phyloP scores from a whole-genome alignment of 305 asterid species.

The Andrographis paniculata region DNA sequence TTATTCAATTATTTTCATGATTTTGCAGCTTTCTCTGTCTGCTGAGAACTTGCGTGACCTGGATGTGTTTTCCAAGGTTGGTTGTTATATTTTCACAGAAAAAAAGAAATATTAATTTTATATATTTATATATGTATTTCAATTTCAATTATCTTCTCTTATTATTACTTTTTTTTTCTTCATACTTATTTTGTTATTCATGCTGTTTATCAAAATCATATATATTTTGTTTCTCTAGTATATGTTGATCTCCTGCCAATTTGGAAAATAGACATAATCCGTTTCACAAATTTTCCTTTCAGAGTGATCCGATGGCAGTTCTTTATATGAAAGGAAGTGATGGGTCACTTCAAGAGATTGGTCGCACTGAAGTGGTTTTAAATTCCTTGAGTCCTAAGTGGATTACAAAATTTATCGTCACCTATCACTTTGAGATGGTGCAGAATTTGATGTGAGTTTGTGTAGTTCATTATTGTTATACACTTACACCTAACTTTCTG shows the following conservation, averaged over 20 bases:
- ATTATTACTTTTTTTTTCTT: constrained; percentile 4
- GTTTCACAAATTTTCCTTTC: constrained; percentile 21
- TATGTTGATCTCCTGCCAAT: not conserved
- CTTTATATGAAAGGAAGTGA: constrained; percentile 65
- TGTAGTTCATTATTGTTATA: constrained; percentile 16
- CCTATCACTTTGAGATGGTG: constrained; percentile 90
- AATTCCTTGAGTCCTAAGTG: constrained; percentile 89
- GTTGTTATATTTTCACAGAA: constrained; percentile 23
- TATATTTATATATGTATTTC: not conserved
- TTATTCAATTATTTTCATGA: constrained; percentile 11
- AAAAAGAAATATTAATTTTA: constrained; percentile 4
- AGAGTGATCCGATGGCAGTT: constrained; percentile 97
- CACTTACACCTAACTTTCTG: constrained; percentile 16
- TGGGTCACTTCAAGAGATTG: constrained; percentile 79
- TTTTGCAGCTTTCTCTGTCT: constrained; percentile 82
- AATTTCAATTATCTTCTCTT: constrained; percentile 1
- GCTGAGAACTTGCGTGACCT: constrained; percentile 79
- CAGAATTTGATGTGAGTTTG: constrained; percentile 91
- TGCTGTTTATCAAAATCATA: not conserved
- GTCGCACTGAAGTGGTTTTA: constrained; percentile 93
- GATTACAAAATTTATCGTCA: constrained; percentile 60
- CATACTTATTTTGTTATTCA: constrained; percentile 8
- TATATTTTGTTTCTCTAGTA: not conserved
- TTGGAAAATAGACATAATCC: not conserved
- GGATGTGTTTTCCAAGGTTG: constrained; percentile 94